Base-by-base conservation (phyloP, 1,139 yeast genomes). In the Diutina sp. region DNA sequence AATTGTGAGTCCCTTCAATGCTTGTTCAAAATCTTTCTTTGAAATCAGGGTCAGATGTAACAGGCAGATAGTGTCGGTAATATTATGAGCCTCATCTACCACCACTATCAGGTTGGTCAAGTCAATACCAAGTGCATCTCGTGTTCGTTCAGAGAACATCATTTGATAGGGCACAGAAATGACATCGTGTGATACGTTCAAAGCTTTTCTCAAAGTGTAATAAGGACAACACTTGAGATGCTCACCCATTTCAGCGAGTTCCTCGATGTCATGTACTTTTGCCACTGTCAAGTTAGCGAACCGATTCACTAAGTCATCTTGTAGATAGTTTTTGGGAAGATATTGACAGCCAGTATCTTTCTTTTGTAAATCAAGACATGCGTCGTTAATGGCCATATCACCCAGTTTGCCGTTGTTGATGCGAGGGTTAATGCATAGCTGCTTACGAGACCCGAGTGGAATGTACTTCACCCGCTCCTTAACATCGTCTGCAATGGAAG, bases 11-110 rank as follows among this genome's bases (percentile, higher is more conserved):
- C 85, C 80, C 11, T 64, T 63, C 6, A 78, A 70, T 0, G 81
- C 73, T 7, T 65, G 60, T 4, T 65, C 58, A 12, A 88, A 70
- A 38, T 87, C 91, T 0, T 62, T 57, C 0, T 74, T 63, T 0
- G 86, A 73, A 1, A 91, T 72, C 3, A 79, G 68, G 1, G 83
- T 78, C 0, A 97, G 89, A 63, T 87, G 79, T 60, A 91, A 72
- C 0, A 87, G 73, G 1, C 85, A 80, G 4, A 91, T 82, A 0
- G 91, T 84, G 62, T 90, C 97, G 41, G 90, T 67, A 50, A 91
- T 71, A 65, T 91, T 91, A 66, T 91, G 99, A 0, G 98, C 98
- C 66, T 91, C 99, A 66, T 91, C 99, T 46, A 91, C 85, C 3
- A 93, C 79, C 0, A 93, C 80, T 6, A 91, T 79, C 0, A 93